These are phyloP conservation scores for Sesbania bispinosa DNA, from an alignment of 306 rosid genomes.

Conservation along the genomic window DNA sequence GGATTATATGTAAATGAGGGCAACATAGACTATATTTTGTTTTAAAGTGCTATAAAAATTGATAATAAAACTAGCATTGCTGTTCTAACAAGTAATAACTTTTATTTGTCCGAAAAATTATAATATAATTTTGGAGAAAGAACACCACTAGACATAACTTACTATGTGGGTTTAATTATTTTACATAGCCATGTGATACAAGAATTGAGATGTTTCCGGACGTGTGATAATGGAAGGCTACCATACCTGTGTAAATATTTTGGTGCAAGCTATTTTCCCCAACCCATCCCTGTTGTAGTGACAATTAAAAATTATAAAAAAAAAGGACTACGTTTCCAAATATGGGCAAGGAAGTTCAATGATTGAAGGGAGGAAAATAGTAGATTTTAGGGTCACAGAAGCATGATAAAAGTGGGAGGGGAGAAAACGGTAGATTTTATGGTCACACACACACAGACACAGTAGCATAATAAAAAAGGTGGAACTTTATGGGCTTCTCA, in stretches of 20 bases:
- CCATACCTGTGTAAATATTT: background rate
- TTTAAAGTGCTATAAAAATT: too few relatives aligned
- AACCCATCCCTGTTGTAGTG: background rate
- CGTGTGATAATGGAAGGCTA: background rate
- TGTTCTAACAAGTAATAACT: too few relatives aligned
- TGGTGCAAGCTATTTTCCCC: background rate
- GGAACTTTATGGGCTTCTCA: slow-evolving; percentile 23
- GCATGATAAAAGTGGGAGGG: slow-evolving; percentile 14
- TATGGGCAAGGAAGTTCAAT: slow-evolving; percentile 13
- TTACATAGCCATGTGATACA: background rate
- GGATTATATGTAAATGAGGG: background rate
- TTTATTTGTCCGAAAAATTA: too few relatives aligned
- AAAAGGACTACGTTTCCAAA: background rate
- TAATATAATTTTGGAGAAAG: too few relatives aligned
- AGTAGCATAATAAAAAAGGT: slow-evolving; percentile 20
- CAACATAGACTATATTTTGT: background rate
- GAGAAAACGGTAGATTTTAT: background rate
- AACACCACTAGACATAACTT: too few relatives aligned
- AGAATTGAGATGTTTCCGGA: background rate
- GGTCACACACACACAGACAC: too few relatives aligned
- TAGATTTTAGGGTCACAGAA: background rate
- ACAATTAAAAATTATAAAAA: background rate
- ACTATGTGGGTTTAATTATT: background rate
- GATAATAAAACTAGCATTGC: too few relatives aligned
- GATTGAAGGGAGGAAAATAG: slow-evolving; percentile 27